Base-by-base conservation (phyloP, 352 stramenopile species). In the Aphanomyces astaci region DNA sequence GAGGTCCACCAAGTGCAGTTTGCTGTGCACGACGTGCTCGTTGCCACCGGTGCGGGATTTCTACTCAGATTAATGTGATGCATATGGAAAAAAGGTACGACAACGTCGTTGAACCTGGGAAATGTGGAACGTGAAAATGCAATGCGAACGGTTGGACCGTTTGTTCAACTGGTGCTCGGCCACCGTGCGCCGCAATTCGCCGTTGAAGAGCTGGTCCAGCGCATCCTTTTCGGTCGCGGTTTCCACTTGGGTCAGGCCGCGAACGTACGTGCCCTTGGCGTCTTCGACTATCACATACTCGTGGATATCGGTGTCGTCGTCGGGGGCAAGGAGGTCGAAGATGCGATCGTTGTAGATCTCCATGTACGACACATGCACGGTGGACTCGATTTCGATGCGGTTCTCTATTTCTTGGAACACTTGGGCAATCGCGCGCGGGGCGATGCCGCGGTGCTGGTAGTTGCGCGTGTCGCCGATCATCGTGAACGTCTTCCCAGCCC, bases 271-370 rank as follows among this genome's bases (percentile, higher is more conserved):
- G 5, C 88, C 90, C 19, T 73, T 67, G 0, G 80, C 66, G 36
- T 97, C 88, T 52, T 98, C 88, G 25, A 89, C 86, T 5, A 96
- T 85, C n/a, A 90, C 81, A 13, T 92, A 79, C 10, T 97, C 86
- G 31, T 72, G 75, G 15, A 72, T 67, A 31, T 73, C 55, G 2
- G 25, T 19, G 2, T 70, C 70, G 17, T 71, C 40, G 40, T 68
- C 64, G 56, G 63, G 33, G 39, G 77, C 75, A 2, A 98, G 77
- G 5, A 98, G 71, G 71, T 98, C 93, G 74, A 92, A 97, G 62
- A 98, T 97, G 30, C 84, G 85, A 63, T 98, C 94, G 74, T 98
- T 98, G 73, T 98, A 98, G 71, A 98, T 98, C 77, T 98, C 94
- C 82, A 98, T 92, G 80, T 98, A 98, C 54, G 90, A 97, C 54